These are phyloP conservation scores for Chrysanthemum makinoi DNA, from an alignment of 129 eudicot species.

Conservation along the genomic window DNA sequence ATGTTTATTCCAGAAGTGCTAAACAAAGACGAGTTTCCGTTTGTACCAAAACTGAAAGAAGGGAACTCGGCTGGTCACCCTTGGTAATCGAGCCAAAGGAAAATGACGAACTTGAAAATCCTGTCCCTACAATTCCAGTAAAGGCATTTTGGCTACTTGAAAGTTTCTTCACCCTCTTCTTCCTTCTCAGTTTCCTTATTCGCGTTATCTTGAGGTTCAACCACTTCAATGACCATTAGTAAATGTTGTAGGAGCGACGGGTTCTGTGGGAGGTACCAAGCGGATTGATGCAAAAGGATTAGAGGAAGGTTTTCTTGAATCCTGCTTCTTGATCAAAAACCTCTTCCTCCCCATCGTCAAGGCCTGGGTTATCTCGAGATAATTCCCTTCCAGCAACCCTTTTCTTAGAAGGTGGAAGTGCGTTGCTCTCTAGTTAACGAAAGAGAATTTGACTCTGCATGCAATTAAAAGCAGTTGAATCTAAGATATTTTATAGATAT, in stretches of 20 bases:
- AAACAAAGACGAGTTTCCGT: slow-evolving; percentile 61
- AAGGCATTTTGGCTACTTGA: slow-evolving; percentile 91
- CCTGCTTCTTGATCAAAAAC: slow-evolving; percentile 57
- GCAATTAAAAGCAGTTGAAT: too few species aligned
- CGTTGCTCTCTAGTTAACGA: background rate
- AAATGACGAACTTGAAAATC: slow-evolving; percentile 73
- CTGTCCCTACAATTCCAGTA: slow-evolving; percentile 81
- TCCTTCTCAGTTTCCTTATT: slow-evolving; percentile 16
- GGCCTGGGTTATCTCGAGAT: slow-evolving; percentile 70
- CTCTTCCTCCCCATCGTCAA: slow-evolving; percentile 66
- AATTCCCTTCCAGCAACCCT: slow-evolving; percentile 76
- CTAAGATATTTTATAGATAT: too few species aligned
- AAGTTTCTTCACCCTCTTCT: slow-evolving; percentile 30
- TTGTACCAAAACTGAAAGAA: slow-evolving; percentile 51
- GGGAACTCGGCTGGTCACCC: slow-evolving; percentile 39
- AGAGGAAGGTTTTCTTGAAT: slow-evolving; percentile 57
- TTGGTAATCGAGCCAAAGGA: slow-evolving; percentile 69
- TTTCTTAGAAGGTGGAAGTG: slow-evolving; percentile 77
- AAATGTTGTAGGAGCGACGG: slow-evolving; percentile 13
- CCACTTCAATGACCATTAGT: slow-evolving; percentile 25
- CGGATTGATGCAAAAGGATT: slow-evolving; percentile 85
- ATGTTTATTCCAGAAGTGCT: slow-evolving; percentile 33
- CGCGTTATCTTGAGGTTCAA: slow-evolving; percentile 22
- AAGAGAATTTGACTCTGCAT: too few species aligned
- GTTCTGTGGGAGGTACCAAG: slow-evolving; percentile 48